Evolutionary conservation across 2,329 filamentous ascomycete species (phyloP).

Genomic region (Dothidotthia symphoricarpi): DNA sequence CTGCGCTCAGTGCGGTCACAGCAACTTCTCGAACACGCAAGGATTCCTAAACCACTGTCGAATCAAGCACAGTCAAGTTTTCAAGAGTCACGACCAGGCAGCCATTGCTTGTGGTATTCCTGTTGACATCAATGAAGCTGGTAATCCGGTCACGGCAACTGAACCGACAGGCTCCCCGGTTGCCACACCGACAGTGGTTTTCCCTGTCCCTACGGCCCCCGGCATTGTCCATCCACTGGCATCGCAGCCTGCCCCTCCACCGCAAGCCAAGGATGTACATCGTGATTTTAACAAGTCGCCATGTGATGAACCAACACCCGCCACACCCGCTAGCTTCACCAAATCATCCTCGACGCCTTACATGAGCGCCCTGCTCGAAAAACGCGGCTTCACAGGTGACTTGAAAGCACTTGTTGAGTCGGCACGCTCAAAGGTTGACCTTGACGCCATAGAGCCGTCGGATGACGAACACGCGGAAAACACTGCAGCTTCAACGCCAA

Average conservation of each 20-base stretch:
- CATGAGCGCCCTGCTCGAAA: slow-evolving; percentile 42
- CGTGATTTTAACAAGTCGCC: slow-evolving; percentile 25
- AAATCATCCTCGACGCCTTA: slow-evolving; percentile 45
- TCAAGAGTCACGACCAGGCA: slow-evolving; percentile 93
- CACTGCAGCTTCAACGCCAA: slow-evolving; percentile 30
- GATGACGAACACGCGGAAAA: slow-evolving; percentile 38
- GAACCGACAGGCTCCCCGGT: slow-evolving; percentile 30
- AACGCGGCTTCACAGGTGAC: slow-evolving; percentile 45
- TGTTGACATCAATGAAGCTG: slow-evolving; percentile 65
- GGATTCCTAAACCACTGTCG: slow-evolving; percentile 99
- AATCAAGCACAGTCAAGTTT: slow-evolving; percentile 89
- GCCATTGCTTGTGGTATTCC: slow-evolving; percentile 83
- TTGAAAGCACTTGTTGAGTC: slow-evolving; percentile 39
- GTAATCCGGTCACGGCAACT: slow-evolving; percentile 34
- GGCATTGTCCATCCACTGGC: slow-evolving; percentile 39
- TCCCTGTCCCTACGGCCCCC: slow-evolving; percentile 28
- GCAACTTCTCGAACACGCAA: slow-evolving; percentile 93
- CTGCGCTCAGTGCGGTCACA: slow-evolving; percentile 79
- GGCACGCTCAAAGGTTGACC: slow-evolving; percentile 38
- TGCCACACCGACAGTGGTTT: slow-evolving; percentile 30
- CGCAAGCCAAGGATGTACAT: slow-evolving; percentile 33
- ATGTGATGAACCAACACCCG: slow-evolving; percentile 16
- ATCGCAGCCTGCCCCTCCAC: slow-evolving; percentile 25
- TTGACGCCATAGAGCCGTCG: slow-evolving; percentile 35
- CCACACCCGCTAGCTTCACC: slow-evolving; percentile 29